These are phyloP conservation scores for Acacia acuminata DNA, from an alignment of 306 rosid species.

Conservation along the genomic window DNA sequence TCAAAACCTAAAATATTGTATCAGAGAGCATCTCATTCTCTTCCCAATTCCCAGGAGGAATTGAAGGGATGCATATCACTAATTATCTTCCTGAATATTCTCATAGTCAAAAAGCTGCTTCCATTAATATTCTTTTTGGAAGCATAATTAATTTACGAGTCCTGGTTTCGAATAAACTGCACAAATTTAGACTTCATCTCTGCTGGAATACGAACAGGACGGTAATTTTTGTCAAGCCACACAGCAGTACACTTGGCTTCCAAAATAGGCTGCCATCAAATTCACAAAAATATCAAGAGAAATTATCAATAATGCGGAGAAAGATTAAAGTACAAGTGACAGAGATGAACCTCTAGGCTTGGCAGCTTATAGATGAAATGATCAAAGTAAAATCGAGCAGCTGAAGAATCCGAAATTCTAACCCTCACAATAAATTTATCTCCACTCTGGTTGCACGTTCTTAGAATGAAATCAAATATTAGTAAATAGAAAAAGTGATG, in stretches of 20 bases:
- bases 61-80: constrained; percentile 12
- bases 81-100: constrained; percentile 20
- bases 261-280: constrained; percentile 65
- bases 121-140: not conserved
- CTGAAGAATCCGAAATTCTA: constrained; percentile 62
- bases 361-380: constrained; percentile 80
- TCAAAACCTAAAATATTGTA: too few relatives aligned
- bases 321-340: not conserved
- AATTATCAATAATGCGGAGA: not conserved
- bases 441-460: constrained; percentile 59
- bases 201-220: constrained; percentile 75
- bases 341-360: constrained; percentile 64
- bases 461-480: constrained; percentile 29
- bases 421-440: constrained; percentile 74
- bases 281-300: constrained; percentile 27
- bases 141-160: constrained; percentile 36
- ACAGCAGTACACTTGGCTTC: constrained; percentile 85
- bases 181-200: constrained; percentile 65
- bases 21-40: constrained; percentile 2
- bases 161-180: constrained; percentile 46
- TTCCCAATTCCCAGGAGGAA: not conserved
- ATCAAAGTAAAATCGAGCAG: constrained; percentile 73
- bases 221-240: constrained; percentile 80
- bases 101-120: constrained; percentile 9
- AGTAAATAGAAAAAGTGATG: constrained; percentile 21